phyloP scores from a whole-genome alignment of 1,284 basidiomycete species.

The Erythrobasidium hasegawianum region DNA sequence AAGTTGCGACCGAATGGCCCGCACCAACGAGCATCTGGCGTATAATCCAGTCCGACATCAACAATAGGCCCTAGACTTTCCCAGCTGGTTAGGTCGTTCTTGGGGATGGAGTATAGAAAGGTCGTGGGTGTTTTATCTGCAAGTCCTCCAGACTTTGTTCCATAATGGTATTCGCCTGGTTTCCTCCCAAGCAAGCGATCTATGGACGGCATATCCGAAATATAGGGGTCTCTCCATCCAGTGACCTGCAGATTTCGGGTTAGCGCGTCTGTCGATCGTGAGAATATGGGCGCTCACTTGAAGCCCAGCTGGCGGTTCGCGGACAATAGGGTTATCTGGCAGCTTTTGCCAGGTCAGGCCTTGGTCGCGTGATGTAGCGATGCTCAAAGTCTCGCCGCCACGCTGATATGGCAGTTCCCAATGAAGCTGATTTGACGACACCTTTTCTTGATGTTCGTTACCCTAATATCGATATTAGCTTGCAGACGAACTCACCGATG shows the following conservation, averaged over 20 bases:
- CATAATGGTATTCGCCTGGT: not conserved
- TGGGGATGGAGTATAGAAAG: conserved; percentile 2
- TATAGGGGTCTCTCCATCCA: conserved; percentile 2
- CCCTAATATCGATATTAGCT: too few relatives aligned
- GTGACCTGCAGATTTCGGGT: not conserved
- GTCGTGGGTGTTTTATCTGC: not conserved
- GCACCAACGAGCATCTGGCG: conserved; percentile 3
- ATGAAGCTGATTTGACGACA: not conserved
- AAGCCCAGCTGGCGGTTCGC: not conserved
- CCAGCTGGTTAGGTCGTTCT: conserved; percentile 1
- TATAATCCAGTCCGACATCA: conserved; percentile 2
- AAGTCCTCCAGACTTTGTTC: conserved; percentile 3
- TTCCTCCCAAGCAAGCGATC: not conserved
- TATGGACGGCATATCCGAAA: conserved; percentile 4
- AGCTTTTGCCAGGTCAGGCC: conserved; percentile 6
- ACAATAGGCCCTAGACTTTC: conserved; percentile 1
- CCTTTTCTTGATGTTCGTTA: too few relatives aligned
- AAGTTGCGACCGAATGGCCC: conserved; percentile 1
- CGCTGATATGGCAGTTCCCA: conserved; percentile 12
- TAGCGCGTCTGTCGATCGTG: too few relatives aligned
- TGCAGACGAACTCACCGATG: not conserved
- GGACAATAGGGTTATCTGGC: not conserved
- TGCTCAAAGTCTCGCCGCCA: conserved; percentile 4
- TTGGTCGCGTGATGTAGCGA: conserved; percentile 7
- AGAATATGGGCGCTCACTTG: too few relatives aligned